Evolutionary conservation across 768 basidiomycete species (phyloP), one percentile per base, ranked within the genome.

Genomic region (Candolleomyces aberdarensis): DNA sequence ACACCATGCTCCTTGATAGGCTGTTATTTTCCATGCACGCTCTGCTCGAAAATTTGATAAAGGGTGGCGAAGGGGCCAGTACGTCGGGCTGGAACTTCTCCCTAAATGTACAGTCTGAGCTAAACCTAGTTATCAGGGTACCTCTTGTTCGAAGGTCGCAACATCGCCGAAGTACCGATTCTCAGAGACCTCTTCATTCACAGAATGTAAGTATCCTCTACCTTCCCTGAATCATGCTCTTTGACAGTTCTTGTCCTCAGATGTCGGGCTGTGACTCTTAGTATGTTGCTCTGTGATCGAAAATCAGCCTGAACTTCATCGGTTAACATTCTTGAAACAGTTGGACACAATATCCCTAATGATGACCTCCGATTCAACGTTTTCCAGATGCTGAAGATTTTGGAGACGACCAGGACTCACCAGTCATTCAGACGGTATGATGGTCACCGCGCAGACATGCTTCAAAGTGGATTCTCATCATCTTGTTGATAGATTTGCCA

Each of bases 191-290:
- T 80, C 0, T 85, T 82, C 61, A 75, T 78, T 9, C 71, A 77
- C n/a, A 75, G 84, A 49, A 70, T 85, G 84, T 85, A 63, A 62
- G 83, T 72, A 36, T 11, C 32, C 19, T 26, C 3, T 14, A 40
- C 29, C 10, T 43, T 36, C 59, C 32, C 3, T 52, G 20, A 15
- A 22, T 31, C 59, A 32, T 19, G 47, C 32, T n/a, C 36, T 15
- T 20, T 52, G 1, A 44, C 14, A 53, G 22, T 8, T 13, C 5
- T 60, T 65, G 31, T 57, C 32, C 19, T 40, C 47, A 85, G 85
- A 20, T 85, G 81, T 63, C 73, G 76, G 62, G 73, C 76, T 9
- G 63, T 85, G 7, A 80, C 78, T 58, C 66, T 85, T 32, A 62
- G 85, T 85, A 67, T 52, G 81, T 43, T 26, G 20, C 41, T 76